Evolutionary conservation across 208 protist genomes (phyloP).

Genomic region (Wallacemonas rigidus): DNA sequence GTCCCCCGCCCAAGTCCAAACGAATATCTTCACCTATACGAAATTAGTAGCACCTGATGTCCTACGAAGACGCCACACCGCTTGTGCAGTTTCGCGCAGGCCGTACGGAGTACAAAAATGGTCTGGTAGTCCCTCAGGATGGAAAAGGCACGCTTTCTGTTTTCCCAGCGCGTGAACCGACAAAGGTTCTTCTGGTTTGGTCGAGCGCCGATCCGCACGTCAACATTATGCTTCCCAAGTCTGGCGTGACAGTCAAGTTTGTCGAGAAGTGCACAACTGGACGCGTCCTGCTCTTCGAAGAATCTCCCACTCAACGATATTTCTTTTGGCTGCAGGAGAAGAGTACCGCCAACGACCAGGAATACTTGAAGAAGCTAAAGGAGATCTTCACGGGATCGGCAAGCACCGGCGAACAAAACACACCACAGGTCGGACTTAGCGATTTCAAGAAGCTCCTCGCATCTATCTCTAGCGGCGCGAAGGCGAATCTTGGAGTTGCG

Average conservation of each 20-base stretch:
- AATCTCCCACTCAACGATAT: constrained; percentile 24
- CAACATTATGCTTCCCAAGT: constrained; percentile 26
- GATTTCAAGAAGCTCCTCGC: constrained; percentile 67
- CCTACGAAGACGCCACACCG: constrained; percentile 13
- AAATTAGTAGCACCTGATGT: neutral
- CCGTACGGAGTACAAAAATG: constrained; percentile 65
- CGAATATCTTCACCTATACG: neutral
- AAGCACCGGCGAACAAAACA: neutral
- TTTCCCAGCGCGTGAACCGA: neutral
- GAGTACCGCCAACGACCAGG: constrained; percentile 60
- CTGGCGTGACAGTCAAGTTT: constrained; percentile 31
- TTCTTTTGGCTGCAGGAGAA: constrained; percentile 91
- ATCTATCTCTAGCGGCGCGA: constrained; percentile 37
- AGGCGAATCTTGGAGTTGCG: constrained; percentile 32
- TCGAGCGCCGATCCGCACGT: constrained; percentile 22
- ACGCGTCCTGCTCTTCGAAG: constrained; percentile 65
- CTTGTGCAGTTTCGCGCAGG: constrained; percentile 73
- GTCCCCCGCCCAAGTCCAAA: no score
- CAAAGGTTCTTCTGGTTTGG: constrained; percentile 5
- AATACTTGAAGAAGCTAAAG: constrained; percentile 52
- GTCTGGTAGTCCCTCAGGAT: constrained; percentile 56
- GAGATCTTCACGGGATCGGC: constrained; percentile 31
- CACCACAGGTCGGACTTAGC: constrained; percentile 34
- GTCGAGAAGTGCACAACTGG: constrained; percentile 79
- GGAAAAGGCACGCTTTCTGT: constrained; percentile 52